A percentile compares a stretch with the other conserved stretches of the same genome.
phyloP scores from a whole-genome alignment of 2,329 filamentous ascomycete species.

The Talaromyces funiculosus region DNA sequence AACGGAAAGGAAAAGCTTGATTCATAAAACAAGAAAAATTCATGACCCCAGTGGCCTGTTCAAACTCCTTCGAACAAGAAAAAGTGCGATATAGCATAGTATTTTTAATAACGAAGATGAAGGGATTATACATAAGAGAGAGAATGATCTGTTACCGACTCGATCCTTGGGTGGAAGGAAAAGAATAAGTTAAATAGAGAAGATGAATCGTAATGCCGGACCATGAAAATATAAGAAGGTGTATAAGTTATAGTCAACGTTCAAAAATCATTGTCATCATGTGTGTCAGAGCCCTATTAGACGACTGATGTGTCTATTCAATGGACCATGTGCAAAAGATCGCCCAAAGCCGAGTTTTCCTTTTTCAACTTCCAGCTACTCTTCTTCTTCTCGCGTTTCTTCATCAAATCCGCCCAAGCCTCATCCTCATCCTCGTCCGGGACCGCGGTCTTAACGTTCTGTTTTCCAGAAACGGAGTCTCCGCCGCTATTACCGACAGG shows the following conservation, averaged over 20 bases:
- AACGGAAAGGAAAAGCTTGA: background rate
- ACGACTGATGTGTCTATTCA: background rate
- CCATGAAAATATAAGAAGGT: background rate
- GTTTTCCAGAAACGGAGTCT: constrained; percentile 16
- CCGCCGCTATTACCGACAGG: constrained; percentile 24
- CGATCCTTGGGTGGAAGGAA: background rate
- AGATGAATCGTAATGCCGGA: background rate
- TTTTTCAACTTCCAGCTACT: constrained; percentile 43
- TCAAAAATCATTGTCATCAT: constrained; percentile 1
- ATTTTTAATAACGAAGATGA: background rate
- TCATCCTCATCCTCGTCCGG: constrained; percentile 47
- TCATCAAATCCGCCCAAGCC: constrained; percentile 48
- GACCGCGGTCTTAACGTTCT: constrained; percentile 15
- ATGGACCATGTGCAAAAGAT: constrained; percentile 33
- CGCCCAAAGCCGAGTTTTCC: constrained; percentile 29
- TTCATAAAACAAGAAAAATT: constrained; percentile 1
- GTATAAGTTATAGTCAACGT: background rate
- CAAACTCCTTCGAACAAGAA: constrained; percentile 4
- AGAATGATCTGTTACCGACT: background rate
- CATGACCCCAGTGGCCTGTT: constrained; percentile 3
- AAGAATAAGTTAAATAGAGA: background rate
- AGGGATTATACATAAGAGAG: constrained; percentile 4
- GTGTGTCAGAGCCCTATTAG: background rate
- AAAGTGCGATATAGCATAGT: background rate
- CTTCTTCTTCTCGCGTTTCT: constrained; percentile 46